Evolutionary conservation across 2,329 filamentous ascomycete species (phyloP), one percentile per base, ranked within the genome.

Genomic region (Pleomassaria siparia): DNA sequence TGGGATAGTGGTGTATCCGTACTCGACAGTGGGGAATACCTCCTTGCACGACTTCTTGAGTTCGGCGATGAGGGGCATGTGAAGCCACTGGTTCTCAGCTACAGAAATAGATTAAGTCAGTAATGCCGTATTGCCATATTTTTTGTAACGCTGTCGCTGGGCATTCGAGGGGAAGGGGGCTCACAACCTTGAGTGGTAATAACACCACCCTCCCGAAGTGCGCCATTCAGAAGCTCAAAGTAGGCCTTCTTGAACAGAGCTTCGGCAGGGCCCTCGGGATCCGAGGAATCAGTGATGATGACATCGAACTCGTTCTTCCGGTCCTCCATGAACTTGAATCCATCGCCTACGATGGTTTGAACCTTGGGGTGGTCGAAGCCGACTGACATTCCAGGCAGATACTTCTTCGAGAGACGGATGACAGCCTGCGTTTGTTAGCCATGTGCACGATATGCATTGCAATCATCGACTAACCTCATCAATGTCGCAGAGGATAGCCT

Each of bases 131-230:
- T 51, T 58, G 44, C 41, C 28, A 44, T 49, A 41, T 26, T 44
- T 44, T 26, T 42, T 43, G 25, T 18, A 45, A 57, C 48, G 45
- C 46, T 53, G 47, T 50, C 41, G 24, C 45, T 46, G 40, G 50
- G 59, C 50, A 55, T 58, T 57, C 60, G 47, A 49, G 62, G 75
- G n/a, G 73, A 75, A 75, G 82, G 82, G 85, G 86, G 85, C 90
- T 83, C 91, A 95, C 90, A 95, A 99, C 94, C 94, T 96, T 99
- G 94, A 72, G 94, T 99, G 77, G 91, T 92, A 78, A 99, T 97
- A 71, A 99, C 91, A 80, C 94, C 94, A 76, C 91, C 92, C 68
- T 96, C 90, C 61, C 89, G 86, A 64, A 97, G 85, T 65, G 94
- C 94, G 69, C 86, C 88, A 74, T 87, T 81, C 54, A 99, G 83